phyloP scores from a whole-genome alignment of 176 grass and related monocot species.

The Triticum urartu region DNA sequence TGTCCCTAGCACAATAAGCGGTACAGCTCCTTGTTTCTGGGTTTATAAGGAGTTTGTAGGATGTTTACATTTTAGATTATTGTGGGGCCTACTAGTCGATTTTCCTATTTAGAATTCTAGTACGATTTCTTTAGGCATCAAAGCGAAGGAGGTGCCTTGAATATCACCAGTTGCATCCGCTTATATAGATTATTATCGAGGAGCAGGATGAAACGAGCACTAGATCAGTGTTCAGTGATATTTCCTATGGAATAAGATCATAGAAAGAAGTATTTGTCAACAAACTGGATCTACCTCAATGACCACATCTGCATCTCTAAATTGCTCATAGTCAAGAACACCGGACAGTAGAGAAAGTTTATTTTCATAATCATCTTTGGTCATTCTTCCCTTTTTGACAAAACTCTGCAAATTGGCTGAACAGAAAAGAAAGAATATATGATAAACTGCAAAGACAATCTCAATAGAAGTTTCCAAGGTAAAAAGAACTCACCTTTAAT shows the following conservation, averaged over 20 bases:
- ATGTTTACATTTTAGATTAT: neutral
- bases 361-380: constrained; percentile 48
- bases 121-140: neutral
- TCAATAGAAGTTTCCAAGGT: constrained; percentile 2
- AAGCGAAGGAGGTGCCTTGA: neutral
- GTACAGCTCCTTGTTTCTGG: neutral
- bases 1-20: neutral
- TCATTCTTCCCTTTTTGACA: constrained; percentile 67
- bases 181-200: neutral
- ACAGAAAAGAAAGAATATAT: constrained; percentile 13
- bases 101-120: neutral
- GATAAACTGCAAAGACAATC: constrained; percentile 18
- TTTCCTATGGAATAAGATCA: neutral
- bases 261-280: neutral
- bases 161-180: neutral
- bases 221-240: neutral
- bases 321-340: constrained; percentile 81
- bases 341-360: constrained; percentile 67
- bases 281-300: constrained; percentile 63
- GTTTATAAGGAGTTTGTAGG: neutral
- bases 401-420: constrained; percentile 73
- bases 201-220: constrained; percentile 17
- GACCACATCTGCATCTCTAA: constrained; percentile 70
- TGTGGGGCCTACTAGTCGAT: neutral
- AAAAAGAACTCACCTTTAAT: constrained; percentile 59